Conservation (phyloP, 192 early-diverging fungal genomes). For the Chytriomyces sp. region DNA sequence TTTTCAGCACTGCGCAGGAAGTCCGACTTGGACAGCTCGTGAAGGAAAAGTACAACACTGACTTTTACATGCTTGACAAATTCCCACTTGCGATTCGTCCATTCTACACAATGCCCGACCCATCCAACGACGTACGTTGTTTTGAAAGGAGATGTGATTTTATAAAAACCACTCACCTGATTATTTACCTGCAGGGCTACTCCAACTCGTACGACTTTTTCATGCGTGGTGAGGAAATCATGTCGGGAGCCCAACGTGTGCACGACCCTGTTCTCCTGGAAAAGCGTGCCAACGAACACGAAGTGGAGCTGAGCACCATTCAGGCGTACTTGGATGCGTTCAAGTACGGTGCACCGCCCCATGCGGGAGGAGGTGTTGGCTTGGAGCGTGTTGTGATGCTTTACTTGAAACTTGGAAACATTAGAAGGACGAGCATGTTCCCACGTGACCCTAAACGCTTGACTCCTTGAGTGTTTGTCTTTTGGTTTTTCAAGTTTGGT, state of each 20-base stretch:
- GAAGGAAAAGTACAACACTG: slow-evolving; percentile 91
- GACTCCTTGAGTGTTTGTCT: no score
- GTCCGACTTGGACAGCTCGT: slow-evolving; percentile 84
- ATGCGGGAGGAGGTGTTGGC: slow-evolving; percentile 90
- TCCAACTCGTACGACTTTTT: slow-evolving; percentile 99
- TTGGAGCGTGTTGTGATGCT: slow-evolving; percentile 98
- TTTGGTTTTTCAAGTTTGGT: no score
- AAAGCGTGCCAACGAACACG: slow-evolving; percentile 77
- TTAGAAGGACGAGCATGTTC: slow-evolving; percentile 90
- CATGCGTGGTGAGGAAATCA: slow-evolving; percentile 97
- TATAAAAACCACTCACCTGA: no score
- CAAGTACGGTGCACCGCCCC: slow-evolving; percentile 94
- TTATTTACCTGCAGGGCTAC: no score
- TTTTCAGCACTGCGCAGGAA: slow-evolving; percentile 89
- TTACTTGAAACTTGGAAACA: slow-evolving; percentile 93
- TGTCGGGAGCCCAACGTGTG: slow-evolving; percentile 98
- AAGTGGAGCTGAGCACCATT: slow-evolving; percentile 79
- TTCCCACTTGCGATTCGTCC: slow-evolving; percentile 95
- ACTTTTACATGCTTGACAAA: slow-evolving; percentile 99
- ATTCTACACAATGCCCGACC: slow-evolving; percentile 99
- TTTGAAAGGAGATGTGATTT: no score
- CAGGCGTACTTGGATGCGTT: slow-evolving; percentile 94
- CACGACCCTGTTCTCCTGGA: slow-evolving; percentile 85
- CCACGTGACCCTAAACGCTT: slow-evolving; percentile 89
- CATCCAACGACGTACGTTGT: slow-evolving; percentile 65